Percentiles rank a stretch among this genome's conserved stretches.
phyloP scores from a whole-genome alignment of 345 rosid genomes.

The Hypericum perforatum region DNA sequence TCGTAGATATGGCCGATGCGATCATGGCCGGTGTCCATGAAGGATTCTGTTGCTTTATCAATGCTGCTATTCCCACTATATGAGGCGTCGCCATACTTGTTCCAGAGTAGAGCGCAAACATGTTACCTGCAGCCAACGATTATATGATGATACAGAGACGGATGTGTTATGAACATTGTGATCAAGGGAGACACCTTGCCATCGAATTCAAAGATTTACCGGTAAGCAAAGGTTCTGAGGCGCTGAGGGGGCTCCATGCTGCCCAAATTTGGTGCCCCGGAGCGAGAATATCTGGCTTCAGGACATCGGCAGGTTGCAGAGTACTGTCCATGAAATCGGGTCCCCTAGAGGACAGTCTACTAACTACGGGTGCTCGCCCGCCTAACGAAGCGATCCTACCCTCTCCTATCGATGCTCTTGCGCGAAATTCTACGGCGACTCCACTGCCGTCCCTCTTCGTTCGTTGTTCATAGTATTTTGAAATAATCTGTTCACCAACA shows the following conservation, averaged over 20 bases:
- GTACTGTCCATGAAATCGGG: constrained; percentile 48
- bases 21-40: constrained; percentile 80
- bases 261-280: constrained; percentile 95
- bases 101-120: constrained; percentile 68
- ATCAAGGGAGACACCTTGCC: background rate
- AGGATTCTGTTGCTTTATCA: constrained; percentile 60
- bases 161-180: no score
- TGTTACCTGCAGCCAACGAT: constrained; percentile 36
- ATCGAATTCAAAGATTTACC: constrained; percentile 17
- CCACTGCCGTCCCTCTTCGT: constrained; percentile 35
- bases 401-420: constrained; percentile 46
- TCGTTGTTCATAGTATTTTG: constrained; percentile 50
- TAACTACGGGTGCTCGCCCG: constrained; percentile 46
- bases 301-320: constrained; percentile 46
- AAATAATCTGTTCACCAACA: constrained; percentile 30
- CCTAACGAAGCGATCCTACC: constrained; percentile 49
- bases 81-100: constrained; percentile 95
- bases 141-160: no score
- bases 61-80: constrained; percentile 54
- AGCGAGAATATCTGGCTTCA: constrained; percentile 76
- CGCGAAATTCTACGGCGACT: constrained; percentile 29
- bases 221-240: constrained; percentile 39
- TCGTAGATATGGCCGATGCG: constrained; percentile 68
- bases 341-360: constrained; percentile 76
- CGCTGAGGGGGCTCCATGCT: constrained; percentile 84